Evolutionary conservation across 2,329 filamentous ascomycete species (phyloP), one percentile per base, ranked within the genome.

Genomic region (Hymenoscyphus occultus): DNA sequence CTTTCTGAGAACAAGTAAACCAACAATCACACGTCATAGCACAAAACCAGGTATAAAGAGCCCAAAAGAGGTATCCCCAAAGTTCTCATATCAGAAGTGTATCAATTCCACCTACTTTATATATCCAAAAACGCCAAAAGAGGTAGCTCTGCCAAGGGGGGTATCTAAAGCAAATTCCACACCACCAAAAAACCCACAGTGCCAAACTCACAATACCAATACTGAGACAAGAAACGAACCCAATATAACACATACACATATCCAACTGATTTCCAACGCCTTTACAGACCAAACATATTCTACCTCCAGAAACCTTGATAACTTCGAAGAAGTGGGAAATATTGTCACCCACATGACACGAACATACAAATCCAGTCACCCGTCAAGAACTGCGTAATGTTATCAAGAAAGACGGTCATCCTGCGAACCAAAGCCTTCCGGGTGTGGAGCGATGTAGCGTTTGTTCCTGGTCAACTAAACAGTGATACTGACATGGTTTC

Each of bases 401-500:
- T 3, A 2, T 28, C 28, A 28, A 28, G 28, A 28, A 28, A 28
- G 2, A 28, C 35, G 1, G 35, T 10, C 0, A 35, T 6, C 35
- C 35, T 7, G 35, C 35, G 6, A 35, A 10, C 35, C 35, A 35
- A 35, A 35, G 35, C 35, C 35, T 10, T 35, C 5, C 9, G 35
- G 5, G 35, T 7, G 5, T 35, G 35, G 9, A 35, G 9, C 35
- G 9, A 35, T 6, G 14, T 32, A 35, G 22, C 19, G 10, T 6
- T 2, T 22, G 7, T 31, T 32, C 16, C 56, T n/a, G 12, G 28
- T 12, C 32, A n/a, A 28, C 28, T 35, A 87, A 19, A 89, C 81
- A 19, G 79, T 78, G 65, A 91, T 89, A 66, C 83, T 86, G 59
- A 88, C 80, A 64, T 83, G 85, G 72, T 90, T 90, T 69, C 89